phyloP scores from a whole-genome alignment of 345 rosid species.

The Syzygium aqueum region DNA sequence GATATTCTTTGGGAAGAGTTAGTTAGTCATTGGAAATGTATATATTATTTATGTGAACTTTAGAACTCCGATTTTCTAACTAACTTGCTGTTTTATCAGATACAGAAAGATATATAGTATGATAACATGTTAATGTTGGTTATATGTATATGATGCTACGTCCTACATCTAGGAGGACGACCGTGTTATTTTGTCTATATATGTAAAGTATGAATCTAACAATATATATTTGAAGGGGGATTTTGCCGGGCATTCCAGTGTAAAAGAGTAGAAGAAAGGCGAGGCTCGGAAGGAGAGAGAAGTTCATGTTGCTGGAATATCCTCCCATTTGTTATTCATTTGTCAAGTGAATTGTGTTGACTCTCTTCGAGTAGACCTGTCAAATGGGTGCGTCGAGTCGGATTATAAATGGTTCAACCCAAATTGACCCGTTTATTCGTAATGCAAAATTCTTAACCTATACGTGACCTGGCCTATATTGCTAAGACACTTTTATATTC shows the following conservation, averaged over 20 bases:
- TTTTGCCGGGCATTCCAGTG: neutral
- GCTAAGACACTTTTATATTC: no score
- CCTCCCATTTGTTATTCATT: neutral
- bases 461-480: no score
- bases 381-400: no score
- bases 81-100: no score
- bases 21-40: neutral
- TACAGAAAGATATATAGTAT: neutral
- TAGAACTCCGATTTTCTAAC: no score
- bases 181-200: neutral
- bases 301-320: neutral
- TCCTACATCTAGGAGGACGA: neutral
- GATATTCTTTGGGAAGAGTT: neutral
- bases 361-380: neutral
- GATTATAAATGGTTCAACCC: no score
- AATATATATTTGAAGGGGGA: constrained; percentile 1
- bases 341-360: neutral
- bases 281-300: constrained; percentile 6
- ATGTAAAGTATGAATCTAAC: neutral
- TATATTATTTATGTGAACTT: neutral
- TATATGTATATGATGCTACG: no score
- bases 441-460: no score
- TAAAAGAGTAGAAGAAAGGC: neutral
- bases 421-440: no score
- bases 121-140: neutral